Conservation (phyloP, 768 basidiomycete species). For the Amanita molliuscula region DNA sequence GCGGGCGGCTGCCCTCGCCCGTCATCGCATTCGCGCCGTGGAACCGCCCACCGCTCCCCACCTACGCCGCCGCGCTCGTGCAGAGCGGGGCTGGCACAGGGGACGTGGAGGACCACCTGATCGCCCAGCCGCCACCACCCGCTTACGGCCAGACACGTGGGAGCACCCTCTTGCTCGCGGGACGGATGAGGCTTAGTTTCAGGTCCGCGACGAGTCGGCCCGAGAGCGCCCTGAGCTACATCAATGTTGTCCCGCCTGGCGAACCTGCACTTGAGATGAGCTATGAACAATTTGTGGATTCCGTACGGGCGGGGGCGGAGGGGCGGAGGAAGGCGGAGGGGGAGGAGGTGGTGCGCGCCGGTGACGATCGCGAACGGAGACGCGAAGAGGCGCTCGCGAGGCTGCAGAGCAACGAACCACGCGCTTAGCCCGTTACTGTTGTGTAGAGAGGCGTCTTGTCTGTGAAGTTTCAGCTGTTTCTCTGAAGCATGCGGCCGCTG, state of each 20-base stretch:
- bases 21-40: constrained; percentile 49
- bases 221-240: constrained; percentile 23
- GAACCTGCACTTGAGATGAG: constrained; percentile 35
- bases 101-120: constrained; percentile 63
- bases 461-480: too few species aligned
- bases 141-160: constrained; percentile 71
- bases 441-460: too few species aligned
- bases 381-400: constrained; percentile 48
- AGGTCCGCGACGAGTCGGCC: constrained; percentile 34
- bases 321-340: not conserved
- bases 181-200: constrained; percentile 37
- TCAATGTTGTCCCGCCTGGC: constrained; percentile 16
- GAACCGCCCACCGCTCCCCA: constrained; percentile 61
- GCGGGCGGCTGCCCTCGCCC: constrained; percentile 11
- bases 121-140: constrained; percentile 61
- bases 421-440: too few species aligned
- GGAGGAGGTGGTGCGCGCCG: constrained; percentile 7
- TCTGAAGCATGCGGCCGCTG: too few species aligned
- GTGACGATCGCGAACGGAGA: constrained; percentile 40
- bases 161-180: constrained; percentile 49
- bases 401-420: constrained; percentile 21
- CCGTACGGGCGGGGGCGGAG: constrained; percentile 17
- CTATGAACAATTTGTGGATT: constrained; percentile 47
- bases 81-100: constrained; percentile 63
- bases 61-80: constrained; percentile 61